Evolutionary conservation across 179 eudicot species (phyloP).

Genomic region (Nepenthes alata): DNA sequence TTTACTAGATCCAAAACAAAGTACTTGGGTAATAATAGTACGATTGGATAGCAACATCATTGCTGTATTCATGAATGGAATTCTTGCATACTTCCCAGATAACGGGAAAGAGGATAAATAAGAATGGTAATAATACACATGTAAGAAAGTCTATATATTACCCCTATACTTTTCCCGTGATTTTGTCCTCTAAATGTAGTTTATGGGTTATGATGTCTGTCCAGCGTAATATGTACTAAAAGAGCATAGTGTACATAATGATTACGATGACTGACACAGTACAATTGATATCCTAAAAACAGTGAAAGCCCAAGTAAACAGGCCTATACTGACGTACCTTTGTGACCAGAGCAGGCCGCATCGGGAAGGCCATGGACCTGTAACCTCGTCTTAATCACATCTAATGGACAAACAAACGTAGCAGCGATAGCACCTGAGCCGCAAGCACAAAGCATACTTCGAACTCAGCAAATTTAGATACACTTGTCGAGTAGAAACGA

Average conservation of each 20-base stretch:
- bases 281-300: neutral
- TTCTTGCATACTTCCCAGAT: too few relatives aligned
- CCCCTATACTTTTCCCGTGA: too few relatives aligned
- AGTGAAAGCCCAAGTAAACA: neutral
- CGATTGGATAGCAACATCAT: too few relatives aligned
- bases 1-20: too few relatives aligned
- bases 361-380: slow-evolving; percentile 71
- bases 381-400: slow-evolving; percentile 83
- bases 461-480: neutral
- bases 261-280: neutral
- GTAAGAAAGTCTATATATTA: too few relatives aligned
- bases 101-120: neutral
- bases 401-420: slow-evolving; percentile 76
- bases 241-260: too few relatives aligned
- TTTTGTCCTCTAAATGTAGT: too few relatives aligned
- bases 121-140: neutral
- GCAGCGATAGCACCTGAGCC: slow-evolving; percentile 82
- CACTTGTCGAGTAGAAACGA: neutral
- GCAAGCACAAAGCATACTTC: neutral
- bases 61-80: too few relatives aligned
- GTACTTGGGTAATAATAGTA: too few relatives aligned
- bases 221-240: too few relatives aligned
- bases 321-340: slow-evolving; percentile 29
- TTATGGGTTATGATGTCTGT: too few relatives aligned
- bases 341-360: slow-evolving; percentile 29